Base-by-base conservation (phyloP, 2,329 filamentous ascomycete species). In the Macrophomina pseudophaseolina region DNA sequence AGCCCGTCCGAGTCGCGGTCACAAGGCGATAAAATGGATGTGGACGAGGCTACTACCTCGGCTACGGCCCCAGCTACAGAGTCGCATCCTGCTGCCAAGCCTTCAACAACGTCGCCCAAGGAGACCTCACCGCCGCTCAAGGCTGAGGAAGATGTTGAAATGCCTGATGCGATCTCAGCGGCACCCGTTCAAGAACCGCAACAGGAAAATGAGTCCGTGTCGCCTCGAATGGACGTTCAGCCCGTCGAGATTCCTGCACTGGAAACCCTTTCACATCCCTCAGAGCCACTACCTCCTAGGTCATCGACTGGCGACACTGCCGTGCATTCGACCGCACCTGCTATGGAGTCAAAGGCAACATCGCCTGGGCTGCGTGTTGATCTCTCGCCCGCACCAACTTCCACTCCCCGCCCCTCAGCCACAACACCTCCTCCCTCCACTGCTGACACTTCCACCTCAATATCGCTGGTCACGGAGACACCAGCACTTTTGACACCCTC, bases 111-210 rank as follows among this genome's bases (percentile, higher is more conserved):
- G 23, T 32, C 49, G 38, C 52, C 18, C 58, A 69, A 68, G 66
- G 69, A 53, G 48, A 28, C 28, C 56, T 49, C 44, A 16, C 64
- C 66, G 56, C 68, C 30, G 16, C 69, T 59, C 30, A 63, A 66
- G 38, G 56, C 67, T 16, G 68, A 74, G 9, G 72, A 74, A 12
- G 82, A 84, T 71, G 73, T 82, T 16, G 82, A 82, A 63, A 85
- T 84, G 83, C 80, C 79, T 68, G 82, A 84, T 68, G 73, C 74
- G 8, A 67, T 67, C n/a, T 58, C 48, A 16, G 53, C 30, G 33
- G n/a, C 44, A 12, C 12, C 33, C 8, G 44, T 35, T 40, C 33
- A 60, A 42, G n/a, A 32, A 28, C 35, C 51, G 14, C 44, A 58
- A n/a, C 53, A 59, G 23, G 56, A 62, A 16, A 30, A 56, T 7